Conservation (phyloP, 2,329 filamentous ascomycete genomes). For the Coccinonectria pachysandricola region DNA sequence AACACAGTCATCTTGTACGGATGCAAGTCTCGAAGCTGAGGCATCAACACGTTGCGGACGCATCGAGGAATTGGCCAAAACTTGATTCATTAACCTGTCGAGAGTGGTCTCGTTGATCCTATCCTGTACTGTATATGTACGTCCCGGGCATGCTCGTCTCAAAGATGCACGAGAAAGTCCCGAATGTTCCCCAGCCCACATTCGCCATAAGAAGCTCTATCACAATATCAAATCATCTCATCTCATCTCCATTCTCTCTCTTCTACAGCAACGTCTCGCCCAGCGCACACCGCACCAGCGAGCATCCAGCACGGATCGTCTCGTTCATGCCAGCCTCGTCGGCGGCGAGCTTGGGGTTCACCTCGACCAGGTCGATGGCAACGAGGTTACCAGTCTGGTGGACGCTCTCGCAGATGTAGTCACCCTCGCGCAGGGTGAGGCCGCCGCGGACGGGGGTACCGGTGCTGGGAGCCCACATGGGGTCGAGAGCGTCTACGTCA, state of each 20-base stretch:
- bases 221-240: conserved; percentile 1
- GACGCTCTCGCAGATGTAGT: conserved; percentile 88
- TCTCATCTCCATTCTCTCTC: neutral
- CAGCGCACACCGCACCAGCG: conserved; percentile 79
- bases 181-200: no score
- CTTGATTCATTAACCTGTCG: no score
- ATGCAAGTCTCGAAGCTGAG: no score
- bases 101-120: conserved; percentile 19
- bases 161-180: no score
- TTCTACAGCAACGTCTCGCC: conserved; percentile 75
- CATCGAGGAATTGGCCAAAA: no score
- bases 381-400: conserved; percentile 70
- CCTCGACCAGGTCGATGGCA: conserved; percentile 74
- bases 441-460: conserved; percentile 91
- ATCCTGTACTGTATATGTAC: conserved; percentile 12
- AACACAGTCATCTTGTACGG: no score
- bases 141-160: no score
- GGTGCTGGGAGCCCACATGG: conserved; percentile 91
- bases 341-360: conserved; percentile 62
- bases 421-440: conserved; percentile 85
- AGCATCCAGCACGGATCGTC: conserved; percentile 84
- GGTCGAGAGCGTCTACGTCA: conserved; percentile 92
- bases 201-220: neutral
- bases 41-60: conserved; percentile 2
- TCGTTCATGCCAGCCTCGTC: conserved; percentile 61